These are phyloP conservation scores for Hymenoscyphus infarciens DNA, from an alignment of 2,329 filamentous ascomycete species.

Conservation along the genomic window DNA sequence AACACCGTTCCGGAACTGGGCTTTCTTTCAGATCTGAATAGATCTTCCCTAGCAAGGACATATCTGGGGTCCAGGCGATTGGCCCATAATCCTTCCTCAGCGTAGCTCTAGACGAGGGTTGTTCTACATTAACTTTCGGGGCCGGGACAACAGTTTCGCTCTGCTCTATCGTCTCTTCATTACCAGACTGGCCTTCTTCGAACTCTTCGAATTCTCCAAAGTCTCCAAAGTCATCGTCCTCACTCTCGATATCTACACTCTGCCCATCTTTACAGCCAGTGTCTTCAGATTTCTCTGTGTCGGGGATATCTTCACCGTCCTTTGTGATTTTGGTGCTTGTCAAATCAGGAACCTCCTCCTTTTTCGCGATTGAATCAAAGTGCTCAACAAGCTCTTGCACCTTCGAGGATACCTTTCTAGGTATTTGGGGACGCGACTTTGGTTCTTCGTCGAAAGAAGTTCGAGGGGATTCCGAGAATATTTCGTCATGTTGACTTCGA, in stretches of 20 bases:
- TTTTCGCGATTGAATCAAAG: slow-evolving; percentile 28
- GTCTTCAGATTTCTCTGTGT: slow-evolving; percentile 5
- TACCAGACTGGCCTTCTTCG: slow-evolving; percentile 33
- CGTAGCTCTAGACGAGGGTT: neutral
- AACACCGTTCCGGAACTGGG: slow-evolving; percentile 25
- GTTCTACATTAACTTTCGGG: slow-evolving; percentile 10
- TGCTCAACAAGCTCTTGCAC: slow-evolving; percentile 31
- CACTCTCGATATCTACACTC: neutral
- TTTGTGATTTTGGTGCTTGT: neutral
- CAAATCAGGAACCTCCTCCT: slow-evolving; percentile 12
- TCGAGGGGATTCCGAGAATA: slow-evolving; percentile 30
- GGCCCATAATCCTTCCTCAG: slow-evolving; percentile 12
- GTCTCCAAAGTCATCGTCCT: slow-evolving; percentile 25
- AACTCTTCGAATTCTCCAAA: slow-evolving; percentile 37
- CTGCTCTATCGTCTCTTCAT: slow-evolving; percentile 8
- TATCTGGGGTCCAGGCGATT: slow-evolving; percentile 28
- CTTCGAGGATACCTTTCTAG: slow-evolving; percentile 24
- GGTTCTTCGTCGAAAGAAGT: slow-evolving; percentile 35
- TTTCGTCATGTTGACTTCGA: slow-evolving; percentile 30
- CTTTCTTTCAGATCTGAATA: slow-evolving; percentile 26
- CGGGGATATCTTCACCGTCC: neutral
- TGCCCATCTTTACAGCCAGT: neutral
- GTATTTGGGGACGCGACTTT: slow-evolving; percentile 16
- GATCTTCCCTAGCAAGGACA: slow-evolving; percentile 27
- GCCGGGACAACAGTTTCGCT: neutral